These are phyloP conservation scores for Peronospora farinosa DNA, from an alignment of 352 stramenopile genomes.

Conservation along the genomic window DNA sequence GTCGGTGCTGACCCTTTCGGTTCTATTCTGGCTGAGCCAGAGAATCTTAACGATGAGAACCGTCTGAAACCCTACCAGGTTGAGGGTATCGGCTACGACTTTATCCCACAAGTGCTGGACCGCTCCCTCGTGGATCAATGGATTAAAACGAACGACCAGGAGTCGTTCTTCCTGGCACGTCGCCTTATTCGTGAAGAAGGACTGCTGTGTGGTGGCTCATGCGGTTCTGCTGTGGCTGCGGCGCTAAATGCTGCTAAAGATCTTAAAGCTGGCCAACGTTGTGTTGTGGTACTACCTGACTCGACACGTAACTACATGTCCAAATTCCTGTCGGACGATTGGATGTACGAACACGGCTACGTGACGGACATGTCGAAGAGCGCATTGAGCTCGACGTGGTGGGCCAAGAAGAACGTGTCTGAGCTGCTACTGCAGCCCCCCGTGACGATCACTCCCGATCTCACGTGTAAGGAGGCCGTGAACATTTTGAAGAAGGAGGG, in stretches of 20 bases:
- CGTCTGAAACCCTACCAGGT: conserved; percentile 90
- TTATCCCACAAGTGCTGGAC: conserved; percentile 94
- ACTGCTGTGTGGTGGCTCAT: conserved; percentile 92
- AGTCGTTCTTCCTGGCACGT: conserved; percentile 91
- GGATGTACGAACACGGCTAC: conserved; percentile 87
- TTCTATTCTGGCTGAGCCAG: conserved; percentile 90
- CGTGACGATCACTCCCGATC: conserved; percentile 87
- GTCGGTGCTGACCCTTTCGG: conserved; percentile 89
- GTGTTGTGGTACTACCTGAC: conserved; percentile 93
- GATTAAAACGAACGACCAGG: conserved; percentile 92
- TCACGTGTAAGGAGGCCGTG: conserved; percentile 91
- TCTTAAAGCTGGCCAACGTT: conserved; percentile 86
- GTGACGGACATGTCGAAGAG: conserved; percentile 73
- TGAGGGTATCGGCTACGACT: conserved; percentile 96
- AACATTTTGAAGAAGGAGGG: conserved; percentile 91
- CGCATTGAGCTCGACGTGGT: conserved; percentile 88
- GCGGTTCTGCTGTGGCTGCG: conserved; percentile 82
- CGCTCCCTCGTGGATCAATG: conserved; percentile 90
- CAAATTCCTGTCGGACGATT: conserved; percentile 95
- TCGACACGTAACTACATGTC: conserved; percentile 98
- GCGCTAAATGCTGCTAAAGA: conserved; percentile 84
- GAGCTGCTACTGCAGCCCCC: conserved; percentile 86
- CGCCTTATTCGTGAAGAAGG: conserved; percentile 93
- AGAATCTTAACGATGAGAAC: conserved; percentile 91
- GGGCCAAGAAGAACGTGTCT: conserved; percentile 89